phyloP scores from a whole-genome alignment of 2,329 filamentous ascomycete species.

The Monilinia vaccinii-corymbosi region DNA sequence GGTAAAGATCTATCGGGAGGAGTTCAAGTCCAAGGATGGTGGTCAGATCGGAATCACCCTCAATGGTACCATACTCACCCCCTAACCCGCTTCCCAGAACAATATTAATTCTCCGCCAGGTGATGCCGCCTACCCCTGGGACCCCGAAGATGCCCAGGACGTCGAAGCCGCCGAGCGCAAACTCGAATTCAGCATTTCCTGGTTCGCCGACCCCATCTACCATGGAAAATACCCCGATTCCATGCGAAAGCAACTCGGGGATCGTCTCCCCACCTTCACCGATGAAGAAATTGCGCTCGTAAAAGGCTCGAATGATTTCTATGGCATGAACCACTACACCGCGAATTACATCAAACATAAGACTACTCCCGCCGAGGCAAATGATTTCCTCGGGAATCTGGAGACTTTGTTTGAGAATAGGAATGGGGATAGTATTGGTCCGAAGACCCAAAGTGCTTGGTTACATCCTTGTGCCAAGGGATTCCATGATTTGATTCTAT shows the following conservation, averaged over 20 bases:
- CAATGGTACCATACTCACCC: slow-evolving; percentile 47
- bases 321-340: slow-evolving; percentile 92
- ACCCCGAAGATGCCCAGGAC: slow-evolving; percentile 64
- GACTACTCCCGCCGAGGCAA: slow-evolving; percentile 46
- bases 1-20: slow-evolving; percentile 73
- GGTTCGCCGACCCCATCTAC: slow-evolving; percentile 86
- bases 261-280: slow-evolving; percentile 67
- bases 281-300: slow-evolving; percentile 64
- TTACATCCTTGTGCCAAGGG: slow-evolving; percentile 65
- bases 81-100: too few species aligned
- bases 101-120: slow-evolving; percentile 34
- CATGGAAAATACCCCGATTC: slow-evolving; percentile 74
- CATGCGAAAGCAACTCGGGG: slow-evolving; percentile 73
- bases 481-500: slow-evolving; percentile 68
- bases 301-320: slow-evolving; percentile 83
- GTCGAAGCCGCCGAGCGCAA: slow-evolving; percentile 70
- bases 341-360: slow-evolving; percentile 78
- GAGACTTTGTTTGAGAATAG: slow-evolving; percentile 65
- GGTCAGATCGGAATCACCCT: slow-evolving; percentile 83
- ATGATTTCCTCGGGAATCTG: slow-evolving; percentile 69
- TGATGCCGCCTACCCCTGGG: slow-evolving; percentile 76
- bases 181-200: slow-evolving; percentile 78
- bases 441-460: slow-evolving; percentile 77
- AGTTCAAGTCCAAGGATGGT: slow-evolving; percentile 63
- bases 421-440: slow-evolving; percentile 63